Evolutionary conservation across 179 eudicot species (phyloP), one percentile per base, ranked within the genome.

Genomic region (Drosera spatulata): DNA sequence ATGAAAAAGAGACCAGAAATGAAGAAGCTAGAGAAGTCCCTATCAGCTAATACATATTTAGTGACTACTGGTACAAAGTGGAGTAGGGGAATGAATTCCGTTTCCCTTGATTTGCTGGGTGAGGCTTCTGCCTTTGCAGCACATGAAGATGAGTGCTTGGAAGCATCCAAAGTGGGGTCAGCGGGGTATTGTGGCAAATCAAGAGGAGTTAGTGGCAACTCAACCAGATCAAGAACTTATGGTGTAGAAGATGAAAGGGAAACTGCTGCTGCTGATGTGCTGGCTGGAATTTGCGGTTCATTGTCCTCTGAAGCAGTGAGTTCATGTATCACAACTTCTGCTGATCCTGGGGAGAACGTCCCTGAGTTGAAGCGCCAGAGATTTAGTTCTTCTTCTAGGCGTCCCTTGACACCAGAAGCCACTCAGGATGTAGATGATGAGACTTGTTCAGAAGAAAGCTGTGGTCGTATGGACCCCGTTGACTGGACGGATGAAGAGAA

Each of bases 401-500:
- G 70, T 56, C 79, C 85, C 53, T 68, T 75, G 77, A 86, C 86
- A 8, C 80, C 89, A 12, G 88, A 80, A 68, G 81, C 77, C 47
- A 67, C 85, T 1, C 91, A 82, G 73, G 69, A 66, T 61, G 57
- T 70, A 60, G 84, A 82, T 73, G 96, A 81, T 51, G 76, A 72
- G 53, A 67, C 85, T 11, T 85, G 84, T 69, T 95, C 99, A 2
- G 97, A 87, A 69, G 99, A 95, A 69, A 86, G 95, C 62, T 89
- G 95, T 75, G 93, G 80, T 41, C 91, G 91, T 75, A 72, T 83
- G 80, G 87, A 85, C 56, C 64, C 79, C 63, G 68, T 69, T 66
- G 85, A 85, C 59, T 95, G 99, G 99, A 90, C 96, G 5, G 99
- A 95, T 61, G 82, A 87, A 52, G 99, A 95, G 81, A 95, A 81